These are phyloP conservation scores for Periconia sp. DNA, from an alignment of 2,329 filamentous ascomycete genomes.

Conservation along the genomic window DNA sequence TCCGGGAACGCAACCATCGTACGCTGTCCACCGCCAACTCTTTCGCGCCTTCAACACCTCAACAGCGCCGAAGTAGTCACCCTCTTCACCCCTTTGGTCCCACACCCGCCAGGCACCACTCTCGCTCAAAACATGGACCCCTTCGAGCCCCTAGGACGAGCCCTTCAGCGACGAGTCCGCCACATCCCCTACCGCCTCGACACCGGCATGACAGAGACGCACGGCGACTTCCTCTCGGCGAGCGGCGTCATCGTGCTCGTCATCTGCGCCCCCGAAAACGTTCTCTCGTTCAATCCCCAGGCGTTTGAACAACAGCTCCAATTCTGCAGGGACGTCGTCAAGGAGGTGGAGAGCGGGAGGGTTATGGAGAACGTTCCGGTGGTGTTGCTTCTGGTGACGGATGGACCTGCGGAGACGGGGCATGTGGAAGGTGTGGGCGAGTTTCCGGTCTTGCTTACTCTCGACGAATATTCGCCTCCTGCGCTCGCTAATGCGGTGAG, in stretches of 20 bases:
- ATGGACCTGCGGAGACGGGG: conserved; percentile 10
- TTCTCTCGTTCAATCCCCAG: conserved; percentile 20
- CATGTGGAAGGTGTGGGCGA: conserved; percentile 26
- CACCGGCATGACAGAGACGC: conserved; percentile 64
- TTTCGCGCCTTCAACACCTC: conserved; percentile 35
- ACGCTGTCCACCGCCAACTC: conserved; percentile 25
- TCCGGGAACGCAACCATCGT: conserved; percentile 23
- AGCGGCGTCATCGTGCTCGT: conserved; percentile 65
- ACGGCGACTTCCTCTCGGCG: conserved; percentile 63
- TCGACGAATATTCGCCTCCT: conserved; percentile 30
- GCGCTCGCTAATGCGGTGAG: conserved; percentile 27
- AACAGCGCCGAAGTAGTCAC: conserved; percentile 45
- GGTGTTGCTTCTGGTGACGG: conserved; percentile 29
- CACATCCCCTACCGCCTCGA: conserved; percentile 72
- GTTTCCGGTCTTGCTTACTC: conserved; percentile 30
- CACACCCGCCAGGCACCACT: conserved; percentile 40
- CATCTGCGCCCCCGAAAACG: conserved; percentile 35
- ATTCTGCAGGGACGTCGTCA: conserved; percentile 27
- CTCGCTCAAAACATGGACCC: conserved; percentile 60
- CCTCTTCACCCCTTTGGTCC: conserved; percentile 58
- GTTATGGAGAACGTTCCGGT: conserved; percentile 23
- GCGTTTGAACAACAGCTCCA: conserved; percentile 34
- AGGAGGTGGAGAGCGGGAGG: conserved; percentile 15
- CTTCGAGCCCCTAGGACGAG: conserved; percentile 70
- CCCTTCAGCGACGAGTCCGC: conserved; percentile 63